Percentiles rank a stretch among this genome's conserved stretches.
Evolutionary conservation across 2,329 filamentous ascomycete genomes (phyloP).

Genomic region (Sporothrix pallida): DNA sequence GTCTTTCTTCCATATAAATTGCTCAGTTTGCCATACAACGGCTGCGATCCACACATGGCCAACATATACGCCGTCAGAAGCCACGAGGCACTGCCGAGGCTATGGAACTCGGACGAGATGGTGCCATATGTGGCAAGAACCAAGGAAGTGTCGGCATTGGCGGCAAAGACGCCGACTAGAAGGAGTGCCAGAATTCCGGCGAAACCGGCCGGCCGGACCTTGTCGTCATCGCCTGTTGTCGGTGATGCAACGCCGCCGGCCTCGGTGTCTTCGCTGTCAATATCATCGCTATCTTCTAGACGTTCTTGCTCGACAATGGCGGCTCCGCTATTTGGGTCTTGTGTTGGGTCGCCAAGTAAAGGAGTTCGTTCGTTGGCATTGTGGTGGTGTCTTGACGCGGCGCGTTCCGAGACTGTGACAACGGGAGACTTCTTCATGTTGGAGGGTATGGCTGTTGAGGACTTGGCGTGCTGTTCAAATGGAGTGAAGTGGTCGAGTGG

Average conservation of each 20-base stretch:
- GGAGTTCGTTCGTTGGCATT: constrained; percentile 5
- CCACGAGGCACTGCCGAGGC: constrained; percentile 28
- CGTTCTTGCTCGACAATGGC: background rate
- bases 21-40: constrained; percentile 58
- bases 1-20: constrained; percentile 70
- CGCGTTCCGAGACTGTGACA: background rate
- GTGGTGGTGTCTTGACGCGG: background rate
- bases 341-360: background rate
- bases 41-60: constrained; percentile 63
- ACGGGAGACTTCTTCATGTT: background rate
- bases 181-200: background rate
- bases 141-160: constrained; percentile 29
- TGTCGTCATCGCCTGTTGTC: background rate
- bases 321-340: background rate
- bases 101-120: constrained; percentile 30
- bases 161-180: constrained; percentile 34
- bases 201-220: background rate
- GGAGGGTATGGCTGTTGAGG: background rate
- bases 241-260: background rate
- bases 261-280: background rate
- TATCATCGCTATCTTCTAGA: background rate
- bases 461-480: background rate
- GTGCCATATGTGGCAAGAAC: constrained; percentile 30
- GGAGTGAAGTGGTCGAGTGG: background rate
- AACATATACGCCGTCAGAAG: constrained; percentile 32